phyloP scores from a whole-genome alignment of 1,284 basidiomycete species.

The Puccinia brachypodii region DNA sequence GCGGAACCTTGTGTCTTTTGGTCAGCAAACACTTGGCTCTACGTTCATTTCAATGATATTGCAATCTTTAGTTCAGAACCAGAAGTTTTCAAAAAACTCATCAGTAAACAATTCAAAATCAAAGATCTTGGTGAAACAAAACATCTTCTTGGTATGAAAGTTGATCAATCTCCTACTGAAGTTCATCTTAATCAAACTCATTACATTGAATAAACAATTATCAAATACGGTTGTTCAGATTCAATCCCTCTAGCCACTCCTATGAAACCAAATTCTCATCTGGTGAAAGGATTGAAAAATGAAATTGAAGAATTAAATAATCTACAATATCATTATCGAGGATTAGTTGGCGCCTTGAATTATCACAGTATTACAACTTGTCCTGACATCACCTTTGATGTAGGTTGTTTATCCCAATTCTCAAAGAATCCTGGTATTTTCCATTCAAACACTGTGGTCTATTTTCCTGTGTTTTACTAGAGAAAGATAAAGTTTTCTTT shows the following conservation, averaged over 20 bases:
- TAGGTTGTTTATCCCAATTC: constrained; percentile 2
- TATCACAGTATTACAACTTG: not conserved
- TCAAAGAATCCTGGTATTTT: not conserved
- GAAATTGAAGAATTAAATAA: not conserved
- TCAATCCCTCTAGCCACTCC: not conserved
- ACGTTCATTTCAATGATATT: constrained; percentile 3
- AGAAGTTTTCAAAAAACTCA: not conserved
- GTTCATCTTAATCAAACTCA: not conserved
- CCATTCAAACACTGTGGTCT: not conserved
- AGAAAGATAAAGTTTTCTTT: no score
- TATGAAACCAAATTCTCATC: not conserved
- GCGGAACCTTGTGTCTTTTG: constrained; percentile 3
- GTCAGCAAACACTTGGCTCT: not conserved
- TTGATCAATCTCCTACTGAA: not conserved
- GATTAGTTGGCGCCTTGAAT: constrained; percentile 3
- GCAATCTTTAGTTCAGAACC: not conserved
- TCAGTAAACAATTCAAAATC: constrained; percentile 3
- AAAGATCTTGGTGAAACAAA: not conserved
- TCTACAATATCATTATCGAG: not conserved
- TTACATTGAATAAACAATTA: not conserved
- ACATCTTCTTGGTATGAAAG: not conserved
- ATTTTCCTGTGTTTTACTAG: no score
- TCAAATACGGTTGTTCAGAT: not conserved
- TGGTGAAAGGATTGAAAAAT: not conserved
- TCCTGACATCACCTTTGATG: constrained; percentile 2